These are phyloP conservation scores for Aechmea fasciata DNA, from an alignment of 176 grass and related monocot species.

Conservation along the genomic window DNA sequence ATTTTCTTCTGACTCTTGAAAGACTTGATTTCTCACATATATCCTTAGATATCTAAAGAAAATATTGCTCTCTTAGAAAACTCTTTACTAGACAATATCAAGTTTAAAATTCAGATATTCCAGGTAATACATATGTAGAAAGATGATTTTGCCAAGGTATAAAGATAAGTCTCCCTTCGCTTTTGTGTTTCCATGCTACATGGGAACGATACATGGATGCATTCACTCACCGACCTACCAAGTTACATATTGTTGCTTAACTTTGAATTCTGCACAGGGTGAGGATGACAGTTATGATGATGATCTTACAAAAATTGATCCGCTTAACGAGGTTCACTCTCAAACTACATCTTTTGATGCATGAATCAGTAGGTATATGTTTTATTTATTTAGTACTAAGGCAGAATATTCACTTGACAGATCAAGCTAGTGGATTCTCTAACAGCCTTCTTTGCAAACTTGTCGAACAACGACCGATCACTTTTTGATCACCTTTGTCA, in stretches of 20 bases:
- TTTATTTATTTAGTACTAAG: not conserved
- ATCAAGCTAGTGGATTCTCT: slow-evolving; percentile 72
- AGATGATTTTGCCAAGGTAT: too few species aligned
- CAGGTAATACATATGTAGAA: too few species aligned
- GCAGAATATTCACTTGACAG: slow-evolving; percentile 25
- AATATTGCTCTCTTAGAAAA: too few species aligned
- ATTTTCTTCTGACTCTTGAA: too few species aligned
- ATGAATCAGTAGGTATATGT: slow-evolving; percentile 11
- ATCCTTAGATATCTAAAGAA: too few species aligned
- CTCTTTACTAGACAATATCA: too few species aligned
- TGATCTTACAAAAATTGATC: slow-evolving; percentile 66
- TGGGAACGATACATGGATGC: too few species aligned
- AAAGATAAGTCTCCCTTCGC: too few species aligned
- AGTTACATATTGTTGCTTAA: not conserved
- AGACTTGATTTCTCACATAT: too few species aligned
- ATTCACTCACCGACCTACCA: not conserved
- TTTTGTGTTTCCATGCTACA: too few species aligned
- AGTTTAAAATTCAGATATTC: too few species aligned
- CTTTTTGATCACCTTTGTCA: slow-evolving; percentile 77
- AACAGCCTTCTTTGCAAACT: slow-evolving; percentile 40
- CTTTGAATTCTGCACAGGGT: slow-evolving; percentile 14
- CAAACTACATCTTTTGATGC: not conserved
- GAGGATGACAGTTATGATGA: slow-evolving; percentile 55
- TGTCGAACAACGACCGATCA: slow-evolving; percentile 42
- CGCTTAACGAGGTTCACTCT: slow-evolving; percentile 68